Base-by-base conservation (phyloP, 345 rosid genomes). In the Euphorbia pulcherrima region DNA sequence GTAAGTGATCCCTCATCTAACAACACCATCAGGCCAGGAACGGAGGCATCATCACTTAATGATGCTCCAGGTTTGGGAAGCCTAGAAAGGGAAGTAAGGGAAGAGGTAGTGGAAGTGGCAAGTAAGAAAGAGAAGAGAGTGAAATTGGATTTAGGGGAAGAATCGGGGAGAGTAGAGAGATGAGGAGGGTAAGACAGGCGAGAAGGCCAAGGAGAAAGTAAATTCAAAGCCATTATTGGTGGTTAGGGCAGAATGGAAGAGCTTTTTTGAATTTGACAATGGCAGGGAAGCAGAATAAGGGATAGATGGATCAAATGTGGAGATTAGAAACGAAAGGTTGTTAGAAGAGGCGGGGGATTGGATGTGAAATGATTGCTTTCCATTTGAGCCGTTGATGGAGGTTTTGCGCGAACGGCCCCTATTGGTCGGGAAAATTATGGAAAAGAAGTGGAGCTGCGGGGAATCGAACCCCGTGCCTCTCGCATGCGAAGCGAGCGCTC, bases 401-500 rank as follows among this genome's bases (percentile, higher is more conserved):
- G 26, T 13, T 1, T 23, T 56, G 50, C 30, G 59, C 23, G 39
- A 29, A 18, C 28, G 54, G 26, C 16, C 46, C 16, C n/a, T n/a
- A n/a, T n/a, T n/a, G n/a, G n/a, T 5, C 17, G 18, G 10, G 26
- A 65, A 21, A 20, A 10, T 4, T 39, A 7, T n/a, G n/a, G n/a
- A n/a, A n/a, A n/a, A 12, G 5, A 12, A 14, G 12, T 87, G 91
- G 91, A 90, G 90, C 74, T 81, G 92, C 92, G 87, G 92, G 92
- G 94, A 89, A 89, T 91, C 95, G 90, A 89, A 91, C 96, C 87
- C 86, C 88, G 93, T 88, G 88, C 97, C 96, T 91, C 95, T 91
- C 95, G 89, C 95, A 91, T 91, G 96, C 96, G 87, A 89, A 88
- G 96, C 96, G 92, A 91, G 90, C 88, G 93, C 97, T 94, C 97